phyloP scores from a whole-genome alignment of 352 stramenopile genomes.

The Phytophthora hybrid region DNA sequence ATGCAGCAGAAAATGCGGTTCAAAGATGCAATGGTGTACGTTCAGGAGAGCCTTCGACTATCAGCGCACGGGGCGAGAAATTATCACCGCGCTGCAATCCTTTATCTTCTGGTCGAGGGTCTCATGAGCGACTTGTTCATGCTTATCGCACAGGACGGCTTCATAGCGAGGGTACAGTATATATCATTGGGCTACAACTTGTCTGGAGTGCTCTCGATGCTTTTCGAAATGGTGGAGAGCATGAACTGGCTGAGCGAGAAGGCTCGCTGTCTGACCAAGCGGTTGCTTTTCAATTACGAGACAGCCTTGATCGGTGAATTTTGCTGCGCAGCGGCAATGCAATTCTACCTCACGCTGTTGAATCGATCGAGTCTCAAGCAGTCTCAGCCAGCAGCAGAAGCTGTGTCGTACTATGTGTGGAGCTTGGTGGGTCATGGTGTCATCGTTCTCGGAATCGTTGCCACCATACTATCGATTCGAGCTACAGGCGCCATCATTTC shows the following conservation, averaged over 20 bases:
- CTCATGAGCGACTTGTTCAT: slow-evolving; percentile 37
- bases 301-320: slow-evolving; percentile 27
- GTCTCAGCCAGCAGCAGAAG: slow-evolving; percentile 9
- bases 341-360: slow-evolving; percentile 27
- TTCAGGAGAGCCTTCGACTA: slow-evolving; percentile 27
- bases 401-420: slow-evolving; percentile 29
- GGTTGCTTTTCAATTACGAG: slow-evolving; percentile 35
- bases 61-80: slow-evolving; percentile 24
- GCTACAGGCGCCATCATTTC: slow-evolving; percentile 10
- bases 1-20: slow-evolving; percentile 15
- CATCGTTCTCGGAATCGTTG: slow-evolving; percentile 28
- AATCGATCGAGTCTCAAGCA: slow-evolving; percentile 27
- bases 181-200: slow-evolving; percentile 28
- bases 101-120: slow-evolving; percentile 35
- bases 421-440: slow-evolving; percentile 20
- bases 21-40: slow-evolving; percentile 21
- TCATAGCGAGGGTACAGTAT: slow-evolving; percentile 30
- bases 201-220: slow-evolving; percentile 24
- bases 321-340: slow-evolving; percentile 16
- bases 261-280: slow-evolving; percentile 5
- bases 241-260: slow-evolving; percentile 12
- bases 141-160: slow-evolving; percentile 27
- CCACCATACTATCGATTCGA: slow-evolving; percentile 20
- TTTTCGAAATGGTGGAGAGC: slow-evolving; percentile 33
- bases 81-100: slow-evolving; percentile 21